Percentiles rank a stretch among this genome's conserved stretches.
These are phyloP conservation scores for Lipomyces oligophaga DNA, from an alignment of 805 yeast genomes.

Conservation along the genomic window DNA sequence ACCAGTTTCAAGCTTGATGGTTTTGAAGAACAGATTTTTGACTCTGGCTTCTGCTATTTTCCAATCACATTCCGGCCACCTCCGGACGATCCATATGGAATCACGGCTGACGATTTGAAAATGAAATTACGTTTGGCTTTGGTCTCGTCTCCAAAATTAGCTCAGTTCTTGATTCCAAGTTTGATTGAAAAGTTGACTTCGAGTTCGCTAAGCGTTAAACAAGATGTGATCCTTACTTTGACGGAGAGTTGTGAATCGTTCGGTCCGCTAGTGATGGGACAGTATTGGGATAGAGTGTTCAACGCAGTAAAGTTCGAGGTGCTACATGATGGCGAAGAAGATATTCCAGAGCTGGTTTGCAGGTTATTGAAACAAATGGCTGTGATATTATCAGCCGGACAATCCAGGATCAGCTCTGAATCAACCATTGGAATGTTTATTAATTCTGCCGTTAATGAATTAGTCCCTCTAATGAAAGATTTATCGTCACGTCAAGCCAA, in stretches of 20 bases:
- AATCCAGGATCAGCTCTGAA: conserved; percentile 36
- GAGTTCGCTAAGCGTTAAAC: conserved; percentile 62
- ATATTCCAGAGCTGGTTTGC: conserved; percentile 42
- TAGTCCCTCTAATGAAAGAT: conserved; percentile 49
- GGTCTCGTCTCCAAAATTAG: conserved; percentile 53
- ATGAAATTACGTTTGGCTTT: conserved; percentile 40
- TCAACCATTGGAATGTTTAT: conserved; percentile 41
- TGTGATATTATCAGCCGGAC: conserved; percentile 30
- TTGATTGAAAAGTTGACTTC: conserved; percentile 76
- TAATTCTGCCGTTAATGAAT: conserved; percentile 39
- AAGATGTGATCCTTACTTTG: conserved; percentile 68
- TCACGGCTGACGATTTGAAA: conserved; percentile 71
- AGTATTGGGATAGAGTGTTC: conserved; percentile 75
- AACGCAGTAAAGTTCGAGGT: conserved; percentile 84
- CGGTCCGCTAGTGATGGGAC: conserved; percentile 46
- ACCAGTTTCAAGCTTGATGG: conserved; percentile 41
- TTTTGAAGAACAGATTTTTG: conserved; percentile 70
- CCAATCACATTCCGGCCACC: conserved; percentile 88
- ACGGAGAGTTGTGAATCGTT: conserved; percentile 53
- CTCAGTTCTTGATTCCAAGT: conserved; percentile 70
- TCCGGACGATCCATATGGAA: conserved; percentile 80
- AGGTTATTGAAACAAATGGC: conserved; percentile 44
- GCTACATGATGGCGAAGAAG: conserved; percentile 68
- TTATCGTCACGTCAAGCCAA: conserved; percentile 52
- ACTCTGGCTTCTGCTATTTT: conserved; percentile 87